Conservation (phyloP, 495 filamentous ascomycete species). For the Rhypophila decipiens region DNA sequence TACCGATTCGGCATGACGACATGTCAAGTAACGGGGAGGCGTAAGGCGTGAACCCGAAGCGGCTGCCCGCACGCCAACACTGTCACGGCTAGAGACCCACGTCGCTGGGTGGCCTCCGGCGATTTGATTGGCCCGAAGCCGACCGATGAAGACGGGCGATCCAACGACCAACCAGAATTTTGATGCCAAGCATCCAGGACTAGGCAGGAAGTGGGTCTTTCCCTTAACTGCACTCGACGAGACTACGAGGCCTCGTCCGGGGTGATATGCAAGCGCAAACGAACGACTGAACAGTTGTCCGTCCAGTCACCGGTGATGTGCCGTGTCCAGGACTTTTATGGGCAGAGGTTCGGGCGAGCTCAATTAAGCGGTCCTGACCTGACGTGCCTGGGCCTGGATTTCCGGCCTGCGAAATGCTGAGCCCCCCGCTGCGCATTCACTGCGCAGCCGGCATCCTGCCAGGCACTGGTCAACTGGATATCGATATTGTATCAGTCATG, state of each 20-base stretch:
- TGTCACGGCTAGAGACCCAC: not conserved
- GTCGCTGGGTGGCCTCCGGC: not conserved
- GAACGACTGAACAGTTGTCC: too few relatives aligned
- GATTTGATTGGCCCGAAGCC: not conserved
- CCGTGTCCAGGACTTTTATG: not conserved
- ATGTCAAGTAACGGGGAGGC: not conserved
- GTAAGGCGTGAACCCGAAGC: not conserved
- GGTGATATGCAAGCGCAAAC: too few relatives aligned
- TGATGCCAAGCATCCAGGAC: not conserved
- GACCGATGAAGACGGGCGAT: not conserved
- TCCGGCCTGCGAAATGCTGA: not conserved
- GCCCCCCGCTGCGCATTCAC: conserved; percentile 4
- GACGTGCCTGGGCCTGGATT: not conserved
- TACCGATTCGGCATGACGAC: not conserved
- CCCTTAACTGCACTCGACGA: too few relatives aligned
- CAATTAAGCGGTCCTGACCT: conserved; percentile 3
- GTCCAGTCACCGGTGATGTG: not conserved
- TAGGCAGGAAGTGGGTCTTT: conserved; percentile 1
- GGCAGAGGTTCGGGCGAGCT: too few relatives aligned
- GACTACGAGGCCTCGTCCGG: too few relatives aligned
- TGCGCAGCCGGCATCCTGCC: conserved; percentile 2
- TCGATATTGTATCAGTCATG: not conserved
- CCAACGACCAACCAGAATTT: not conserved
- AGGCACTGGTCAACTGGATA: not conserved
- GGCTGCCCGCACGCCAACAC: not conserved